A percentile compares a stretch with the other conserved stretches of the same genome.
These are phyloP conservation scores for Malus orientalis DNA, from an alignment of 306 rosid genomes.

Conservation along the genomic window DNA sequence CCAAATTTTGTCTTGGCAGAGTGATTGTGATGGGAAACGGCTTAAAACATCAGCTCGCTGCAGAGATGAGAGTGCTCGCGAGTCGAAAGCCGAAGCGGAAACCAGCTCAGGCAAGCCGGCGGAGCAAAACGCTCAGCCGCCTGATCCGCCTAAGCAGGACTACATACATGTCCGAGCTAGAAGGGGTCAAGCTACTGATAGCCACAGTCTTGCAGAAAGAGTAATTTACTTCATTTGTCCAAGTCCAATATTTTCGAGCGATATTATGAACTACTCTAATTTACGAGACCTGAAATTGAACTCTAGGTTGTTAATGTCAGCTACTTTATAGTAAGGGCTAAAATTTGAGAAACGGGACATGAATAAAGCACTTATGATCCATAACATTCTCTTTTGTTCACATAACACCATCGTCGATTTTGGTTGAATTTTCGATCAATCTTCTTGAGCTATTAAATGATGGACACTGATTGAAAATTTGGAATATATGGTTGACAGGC, in stretches of 20 bases:
- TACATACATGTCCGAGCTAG: constrained; percentile 89
- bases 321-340: not conserved
- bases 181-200: constrained; percentile 96
- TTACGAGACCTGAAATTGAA: not conserved
- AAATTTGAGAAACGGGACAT: not conserved
- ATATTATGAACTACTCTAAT: not conserved
- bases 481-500: constrained; percentile 54
- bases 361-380: not conserved
- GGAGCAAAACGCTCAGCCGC: constrained; percentile 41
- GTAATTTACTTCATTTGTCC: constrained; percentile 29
- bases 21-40: constrained; percentile 51
- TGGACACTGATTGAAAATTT: constrained; percentile 23
- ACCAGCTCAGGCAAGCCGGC: constrained; percentile 65
- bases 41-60: constrained; percentile 28
- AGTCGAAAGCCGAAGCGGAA: constrained; percentile 50
- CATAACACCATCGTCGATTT: not conserved
- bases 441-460: constrained; percentile 8
- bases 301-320: not conserved
- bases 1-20: constrained; percentile 30
- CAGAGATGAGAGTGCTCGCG: constrained; percentile 33
- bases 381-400: not conserved
- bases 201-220: constrained; percentile 93
- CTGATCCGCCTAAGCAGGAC: constrained; percentile 76
- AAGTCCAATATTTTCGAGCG: not conserved
- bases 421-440: constrained; percentile 1